Evolutionary conservation across 371 early-diverging fungal species (phyloP), one percentile per base, ranked within the genome.

Genomic region (Phascolomyces articulosus): DNA sequence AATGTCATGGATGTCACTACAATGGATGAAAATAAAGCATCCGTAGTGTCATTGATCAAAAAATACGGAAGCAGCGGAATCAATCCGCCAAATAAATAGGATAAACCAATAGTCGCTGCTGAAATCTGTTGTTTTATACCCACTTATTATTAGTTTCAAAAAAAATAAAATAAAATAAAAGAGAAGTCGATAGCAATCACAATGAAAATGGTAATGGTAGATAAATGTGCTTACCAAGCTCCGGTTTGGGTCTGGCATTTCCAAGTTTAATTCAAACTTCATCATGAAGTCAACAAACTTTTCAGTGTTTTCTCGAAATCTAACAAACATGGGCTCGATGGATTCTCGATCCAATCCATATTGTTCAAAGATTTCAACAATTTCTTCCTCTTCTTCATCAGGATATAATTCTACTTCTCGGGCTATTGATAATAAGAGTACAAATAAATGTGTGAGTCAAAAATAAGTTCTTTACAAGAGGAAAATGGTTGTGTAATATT

Each of bases 201-300:
- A n/a, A n/a, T n/a, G n/a, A n/a, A n/a, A n/a, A n/a, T n/a, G n/a
- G n/a, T n/a, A n/a, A n/a, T n/a, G n/a, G n/a, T n/a, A n/a, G n/a
- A 40, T 20, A 40, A 24, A 23, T n/a, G 15, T 60, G 9, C 78
- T 78, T 75, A 88, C 85, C 90, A 85, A 87, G 44, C 85, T 76
- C 44, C 88, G 71, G 48, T 80, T 82, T 11, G 80, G 73, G 61
- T 86, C 82, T 23, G 90, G 92, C 66, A 80, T 77, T 68, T 90
- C 89, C n/a, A 91, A 72, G 47, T 81, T 79, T 10, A 90, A 73
- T 67, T 91, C 90, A 71, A 89, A 89, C 48, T 81, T 74, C 92
- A 91, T 91, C 89, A 90, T 89, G 66, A 91, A 91, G 63, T 91
- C 90, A 8, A 87, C 84, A 71, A 83, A 88, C 59, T 80, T 77